Base-by-base conservation (phyloP, 2,329 filamentous ascomycete species). In the Hymenoscyphus linearis region DNA sequence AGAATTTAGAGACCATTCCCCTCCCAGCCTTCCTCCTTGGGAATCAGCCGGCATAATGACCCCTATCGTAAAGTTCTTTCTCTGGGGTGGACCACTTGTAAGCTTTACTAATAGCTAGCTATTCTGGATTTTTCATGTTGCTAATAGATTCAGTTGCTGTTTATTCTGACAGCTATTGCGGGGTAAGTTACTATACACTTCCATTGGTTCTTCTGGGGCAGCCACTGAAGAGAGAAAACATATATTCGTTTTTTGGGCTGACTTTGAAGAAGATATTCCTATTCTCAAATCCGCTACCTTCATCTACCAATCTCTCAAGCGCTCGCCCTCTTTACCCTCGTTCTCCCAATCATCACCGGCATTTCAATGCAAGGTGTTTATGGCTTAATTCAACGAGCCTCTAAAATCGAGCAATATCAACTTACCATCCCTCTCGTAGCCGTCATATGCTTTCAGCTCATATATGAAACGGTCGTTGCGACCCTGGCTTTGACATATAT, bases 381-480 rank as follows among this genome's bases (percentile, higher is more conserved):
- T 40, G 64, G 62, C 27, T 47, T 72, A 1, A 60, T 70, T 16
- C 60, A 61, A 37, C 64, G 65, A 60, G 60, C 66, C 1, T 62
- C 65, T 7, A 65, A 63, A n/a, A 64, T 62, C 7, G 61, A 69
- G 25, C 66, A 66, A 55, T 66, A 66, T 52, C 64, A 66, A 53
- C 65, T 71, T 37, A 69, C 67, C 6, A 61, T 71, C 9, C 69
- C 70, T 4, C 64, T 71, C 4, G 65, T 71, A 52, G 69, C 66
- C 31, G 63, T 73, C 31, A 65, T 73, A 44, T 66, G 68, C 18
- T 68, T 72, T 47, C 69, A 71, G 47, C 61, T 72, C 16, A 66
- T 72, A n/a, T 71, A 71, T 63, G 71, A 73, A 57, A 73, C 69
- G 1, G 55, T 71, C 25, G 60, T 73, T 25, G 70, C 63, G 18